Conservation (phyloP, 768 basidiomycete species). For the Russula foetens region DNA sequence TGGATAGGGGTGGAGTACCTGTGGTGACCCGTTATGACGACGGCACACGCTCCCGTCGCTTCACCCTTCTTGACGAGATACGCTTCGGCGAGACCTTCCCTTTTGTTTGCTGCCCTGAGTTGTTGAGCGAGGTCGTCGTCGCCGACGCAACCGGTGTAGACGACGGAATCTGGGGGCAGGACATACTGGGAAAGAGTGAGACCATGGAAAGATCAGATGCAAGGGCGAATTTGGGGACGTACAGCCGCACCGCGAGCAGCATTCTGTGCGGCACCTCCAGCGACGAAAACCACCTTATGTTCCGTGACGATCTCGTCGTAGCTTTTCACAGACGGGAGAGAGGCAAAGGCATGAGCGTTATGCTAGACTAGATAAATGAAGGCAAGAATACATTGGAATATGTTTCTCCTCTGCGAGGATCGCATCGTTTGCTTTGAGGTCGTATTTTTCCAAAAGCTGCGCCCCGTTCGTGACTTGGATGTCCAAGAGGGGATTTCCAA, state of each 20-base stretch:
- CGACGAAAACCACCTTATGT: conserved; percentile 79
- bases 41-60: conserved; percentile 95
- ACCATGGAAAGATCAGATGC: not conserved
- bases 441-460: conserved; percentile 80
- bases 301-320: conserved; percentile 83
- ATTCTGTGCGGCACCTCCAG: conserved; percentile 96
- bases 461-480: conserved; percentile 89
- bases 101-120: conserved; percentile 81
- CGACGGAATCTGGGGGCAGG: conserved; percentile 80
- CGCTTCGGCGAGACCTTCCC: conserved; percentile 80
- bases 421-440: conserved; percentile 88
- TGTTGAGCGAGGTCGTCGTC: conserved; percentile 88
- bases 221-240: conserved; percentile 27
- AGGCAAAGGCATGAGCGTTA: conserved; percentile 2
- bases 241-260: conserved; percentile 95
- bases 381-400: conserved; percentile 55
- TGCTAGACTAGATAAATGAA: not conserved
- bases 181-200: conserved; percentile 56
- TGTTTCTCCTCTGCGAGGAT: conserved; percentile 92
- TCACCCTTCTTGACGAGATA: conserved; percentile 84
- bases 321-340: conserved; percentile 33
- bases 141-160: conserved; percentile 92
- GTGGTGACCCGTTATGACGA: conserved; percentile 88
- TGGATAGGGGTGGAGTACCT: conserved; percentile 42
- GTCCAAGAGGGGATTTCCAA: conserved; percentile 96